phyloP scores from a whole-genome alignment of 164 flowering plant species.

The Tinospora cordifolia region DNA sequence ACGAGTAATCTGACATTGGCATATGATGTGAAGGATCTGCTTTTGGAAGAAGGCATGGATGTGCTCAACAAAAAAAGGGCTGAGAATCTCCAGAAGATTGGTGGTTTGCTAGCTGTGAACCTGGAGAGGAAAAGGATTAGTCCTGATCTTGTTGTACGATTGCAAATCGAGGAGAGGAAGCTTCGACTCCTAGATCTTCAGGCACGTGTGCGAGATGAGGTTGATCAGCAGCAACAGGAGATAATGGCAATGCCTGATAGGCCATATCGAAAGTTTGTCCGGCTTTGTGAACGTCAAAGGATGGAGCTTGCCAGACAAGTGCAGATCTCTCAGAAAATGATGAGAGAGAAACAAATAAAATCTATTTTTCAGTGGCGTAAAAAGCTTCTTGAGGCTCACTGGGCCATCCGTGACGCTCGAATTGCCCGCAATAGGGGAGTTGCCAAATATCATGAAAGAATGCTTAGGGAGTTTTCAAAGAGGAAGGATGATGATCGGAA shows the following conservation, averaged over 20 bases:
- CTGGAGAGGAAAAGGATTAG: slow-evolving; percentile 90
- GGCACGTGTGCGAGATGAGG: slow-evolving; percentile 79
- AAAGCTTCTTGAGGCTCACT: slow-evolving; percentile 93
- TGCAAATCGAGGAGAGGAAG: slow-evolving; percentile 92
- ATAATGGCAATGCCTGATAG: slow-evolving; percentile 98
- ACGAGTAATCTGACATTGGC: slow-evolving; percentile 59
- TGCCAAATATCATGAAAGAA: slow-evolving; percentile 95
- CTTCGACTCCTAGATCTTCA: slow-evolving; percentile 73
- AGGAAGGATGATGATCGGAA: slow-evolving; percentile 85
- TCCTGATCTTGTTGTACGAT: slow-evolving; percentile 80
- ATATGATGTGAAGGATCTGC: slow-evolving; percentile 80
- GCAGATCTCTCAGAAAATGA: slow-evolving; percentile 73
- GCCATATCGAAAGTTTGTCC: slow-evolving; percentile 86
- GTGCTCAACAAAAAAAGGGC: slow-evolving; percentile 62
- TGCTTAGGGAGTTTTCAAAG: slow-evolving; percentile 93
- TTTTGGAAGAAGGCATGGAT: slow-evolving; percentile 73
- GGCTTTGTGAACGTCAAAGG: slow-evolving; percentile 90
- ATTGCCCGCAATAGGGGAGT: slow-evolving; percentile 95
- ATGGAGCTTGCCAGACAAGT: slow-evolving; percentile 81
- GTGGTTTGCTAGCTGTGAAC: slow-evolving; percentile 68
- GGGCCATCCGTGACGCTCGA: slow-evolving; percentile 98
- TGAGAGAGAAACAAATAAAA: slow-evolving; percentile 85
- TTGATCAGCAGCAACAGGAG: slow-evolving; percentile 92
- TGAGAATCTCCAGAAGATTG: slow-evolving; percentile 74
- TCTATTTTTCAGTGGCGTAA: slow-evolving; percentile 94